Conservation (phyloP, 768 basidiomycete species). For the Suillus hirtellus region DNA sequence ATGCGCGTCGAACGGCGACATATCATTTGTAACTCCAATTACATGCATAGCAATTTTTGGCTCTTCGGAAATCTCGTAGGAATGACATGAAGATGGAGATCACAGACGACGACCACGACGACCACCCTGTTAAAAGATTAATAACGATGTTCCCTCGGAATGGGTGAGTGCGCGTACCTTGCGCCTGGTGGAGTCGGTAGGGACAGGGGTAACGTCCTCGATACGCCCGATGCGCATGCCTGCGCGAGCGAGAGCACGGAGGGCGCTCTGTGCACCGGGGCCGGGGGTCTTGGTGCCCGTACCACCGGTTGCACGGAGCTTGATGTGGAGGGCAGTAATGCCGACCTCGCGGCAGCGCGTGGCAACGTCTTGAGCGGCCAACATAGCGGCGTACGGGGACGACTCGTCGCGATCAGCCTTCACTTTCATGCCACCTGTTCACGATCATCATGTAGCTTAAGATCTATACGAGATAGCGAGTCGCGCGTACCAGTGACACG, state of each 20-base stretch:
- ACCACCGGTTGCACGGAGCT: slow-evolving; percentile 97
- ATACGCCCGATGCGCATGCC: slow-evolving; percentile 98
- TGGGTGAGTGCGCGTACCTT: slow-evolving; percentile 59
- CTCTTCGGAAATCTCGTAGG: slow-evolving; percentile 13
- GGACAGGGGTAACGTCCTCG: slow-evolving; percentile 97
- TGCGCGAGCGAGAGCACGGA: slow-evolving; percentile 96
- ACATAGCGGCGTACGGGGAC: slow-evolving; percentile 95
- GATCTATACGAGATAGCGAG: neutral
- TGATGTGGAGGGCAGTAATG: slow-evolving; percentile 97
- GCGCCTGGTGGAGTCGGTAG: slow-evolving; percentile 95
- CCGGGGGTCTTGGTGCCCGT: slow-evolving; percentile 99
- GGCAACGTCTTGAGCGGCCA: slow-evolving; percentile 97
- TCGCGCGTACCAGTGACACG: slow-evolving; percentile 83
- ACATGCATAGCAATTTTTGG: slow-evolving; percentile 35
- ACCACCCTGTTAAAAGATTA: slow-evolving; percentile 70
- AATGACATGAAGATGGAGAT: slow-evolving; percentile 22
- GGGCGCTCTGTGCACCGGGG: slow-evolving; percentile 96
- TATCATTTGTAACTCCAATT: slow-evolving; percentile 42
- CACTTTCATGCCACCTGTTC: slow-evolving; percentile 96
- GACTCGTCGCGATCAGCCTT: slow-evolving; percentile 99
- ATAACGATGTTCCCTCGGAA: slow-evolving; percentile 7
- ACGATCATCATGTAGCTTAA: neutral
- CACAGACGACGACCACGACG: slow-evolving; percentile 96
- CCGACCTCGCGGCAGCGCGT: slow-evolving; percentile 97
- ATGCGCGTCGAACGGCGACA: slow-evolving; percentile 91